Conservation (phyloP, 345 rosid genomes). For the Rubroshorea leprosula region DNA sequence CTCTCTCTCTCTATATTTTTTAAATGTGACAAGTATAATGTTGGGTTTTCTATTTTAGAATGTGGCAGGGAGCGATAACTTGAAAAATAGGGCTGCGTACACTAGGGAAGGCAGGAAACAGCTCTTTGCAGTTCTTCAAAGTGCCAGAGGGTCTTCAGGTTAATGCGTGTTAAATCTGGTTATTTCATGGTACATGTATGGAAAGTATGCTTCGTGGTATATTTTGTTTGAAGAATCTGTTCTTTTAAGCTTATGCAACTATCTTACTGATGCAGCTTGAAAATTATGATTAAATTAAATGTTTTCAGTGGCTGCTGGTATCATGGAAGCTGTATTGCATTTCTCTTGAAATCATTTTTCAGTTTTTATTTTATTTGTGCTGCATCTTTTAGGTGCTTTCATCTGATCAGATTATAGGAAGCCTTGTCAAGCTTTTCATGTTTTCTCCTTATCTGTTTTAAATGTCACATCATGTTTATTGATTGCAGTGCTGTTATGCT, state of each 20-base stretch:
- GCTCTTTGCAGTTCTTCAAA: slow-evolving; percentile 94
- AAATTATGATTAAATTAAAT: too few species aligned
- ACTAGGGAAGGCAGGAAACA: slow-evolving; percentile 97
- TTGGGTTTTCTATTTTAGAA: slow-evolving; percentile 42
- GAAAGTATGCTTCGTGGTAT: background rate
- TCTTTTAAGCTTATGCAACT: slow-evolving; percentile 4
- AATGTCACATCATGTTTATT: background rate
- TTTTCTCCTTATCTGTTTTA: slow-evolving; percentile 5
- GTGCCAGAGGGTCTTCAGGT: slow-evolving; percentile 99
- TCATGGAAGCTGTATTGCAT: background rate
- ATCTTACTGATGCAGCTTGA: background rate
- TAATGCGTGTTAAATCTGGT: slow-evolving; percentile 17
- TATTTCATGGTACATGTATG: background rate
- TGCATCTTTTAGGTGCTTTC: background rate
- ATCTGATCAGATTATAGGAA: slow-evolving; percentile 9
- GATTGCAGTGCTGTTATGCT: slow-evolving; percentile 3
- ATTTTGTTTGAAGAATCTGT: background rate
- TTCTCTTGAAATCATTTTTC: background rate
- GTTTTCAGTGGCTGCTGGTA: background rate
- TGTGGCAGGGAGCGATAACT: slow-evolving; percentile 49
- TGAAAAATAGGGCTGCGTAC: slow-evolving; percentile 71
- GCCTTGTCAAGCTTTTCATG: background rate
- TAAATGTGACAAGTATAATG: slow-evolving; percentile 18
- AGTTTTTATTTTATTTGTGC: background rate
- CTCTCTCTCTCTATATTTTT: slow-evolving; percentile 13